A percentile compares a stretch with the other conserved stretches of the same genome.
These are phyloP conservation scores for Gaeumannomyces sp. DNA, from an alignment of 2,329 filamentous ascomycete genomes.

Conservation along the genomic window DNA sequence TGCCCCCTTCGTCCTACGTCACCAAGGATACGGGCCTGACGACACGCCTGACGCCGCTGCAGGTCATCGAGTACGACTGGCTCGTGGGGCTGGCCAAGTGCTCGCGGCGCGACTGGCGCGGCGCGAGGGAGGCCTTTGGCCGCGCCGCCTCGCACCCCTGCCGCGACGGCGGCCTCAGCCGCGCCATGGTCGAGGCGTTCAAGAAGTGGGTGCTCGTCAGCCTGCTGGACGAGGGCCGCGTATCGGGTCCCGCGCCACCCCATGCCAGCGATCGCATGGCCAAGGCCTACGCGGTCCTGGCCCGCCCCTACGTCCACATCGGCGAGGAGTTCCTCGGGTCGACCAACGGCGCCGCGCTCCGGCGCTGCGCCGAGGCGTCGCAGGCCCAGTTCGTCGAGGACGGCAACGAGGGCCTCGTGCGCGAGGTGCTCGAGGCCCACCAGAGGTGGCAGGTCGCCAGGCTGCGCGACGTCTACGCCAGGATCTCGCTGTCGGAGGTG, in stretches of 20 bases:
- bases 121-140: constrained; percentile 56
- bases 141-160: constrained; percentile 62
- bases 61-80: constrained; percentile 63
- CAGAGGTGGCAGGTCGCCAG: constrained; percentile 69
- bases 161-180: constrained; percentile 57
- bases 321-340: constrained; percentile 59
- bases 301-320: constrained; percentile 65
- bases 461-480: constrained; percentile 64
- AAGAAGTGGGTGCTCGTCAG: constrained; percentile 83
- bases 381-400: constrained; percentile 61
- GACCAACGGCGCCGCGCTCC: constrained; percentile 47
- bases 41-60: constrained; percentile 39
- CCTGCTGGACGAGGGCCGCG: constrained; percentile 62
- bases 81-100: constrained; percentile 64
- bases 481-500: constrained; percentile 49
- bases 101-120: constrained; percentile 52
- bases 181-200: constrained; percentile 81
- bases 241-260: constrained; percentile 44
- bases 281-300: constrained; percentile 51
- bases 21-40: constrained; percentile 53
- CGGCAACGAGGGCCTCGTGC: constrained; percentile 64
- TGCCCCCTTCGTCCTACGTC: constrained; percentile 51
- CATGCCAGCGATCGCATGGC: constrained; percentile 46
- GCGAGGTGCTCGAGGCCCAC: constrained; percentile 63
- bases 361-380: constrained; percentile 49